Base-by-base conservation (phyloP, 306 rosid species). In the Carpinus viminea region DNA sequence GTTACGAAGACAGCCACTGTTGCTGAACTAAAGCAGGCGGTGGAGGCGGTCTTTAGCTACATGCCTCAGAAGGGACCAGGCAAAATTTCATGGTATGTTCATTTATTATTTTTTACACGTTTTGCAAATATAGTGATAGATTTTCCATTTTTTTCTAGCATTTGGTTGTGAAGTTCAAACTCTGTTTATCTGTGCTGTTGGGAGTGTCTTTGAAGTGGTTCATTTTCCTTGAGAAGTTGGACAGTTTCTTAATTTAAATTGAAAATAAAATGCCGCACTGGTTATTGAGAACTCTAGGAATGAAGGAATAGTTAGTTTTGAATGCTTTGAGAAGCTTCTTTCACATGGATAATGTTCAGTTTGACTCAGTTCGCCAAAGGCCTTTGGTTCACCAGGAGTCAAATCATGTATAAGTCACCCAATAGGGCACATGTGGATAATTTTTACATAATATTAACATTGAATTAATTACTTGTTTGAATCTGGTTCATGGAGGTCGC, bases 81-180 rank as follows among this genome's bases (percentile, higher is more conserved):
- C 65, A 89, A 89, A 83, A 89, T 94, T 76, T 91, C 97, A 71
- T 94, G 97, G 98, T 94, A 74, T 71, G 82, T 84, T 61, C 77
- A 54, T 78, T 15, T 26, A 20, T 52, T 2, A 70, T 70, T 15
- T 21, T 61, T 65, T 9, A 7, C 28, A 1, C 34, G 8, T 28
- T 65, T 68, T 68, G 26, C 26, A 68, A 41, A 10, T 41, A 16
- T 12, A 15, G 46, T 16, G 21, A 36, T 65, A 28, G 47, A 64
- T 64, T 34, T 24, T 64, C 10, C 47, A 6, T 31, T 34, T 36
- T 36, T 16, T 47, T n/a, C 47, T 17, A 64, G 70, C 20, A 11
- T 68, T 68, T 41, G 24, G 51, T n/a, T 17, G 26, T n/a, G 17
- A 68, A 20, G 12, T 41, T 68, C 51, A 68, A 68, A 17, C 18